phyloP scores from a whole-genome alignment of 441 rosid species.

The Capsella rubella region DNA sequence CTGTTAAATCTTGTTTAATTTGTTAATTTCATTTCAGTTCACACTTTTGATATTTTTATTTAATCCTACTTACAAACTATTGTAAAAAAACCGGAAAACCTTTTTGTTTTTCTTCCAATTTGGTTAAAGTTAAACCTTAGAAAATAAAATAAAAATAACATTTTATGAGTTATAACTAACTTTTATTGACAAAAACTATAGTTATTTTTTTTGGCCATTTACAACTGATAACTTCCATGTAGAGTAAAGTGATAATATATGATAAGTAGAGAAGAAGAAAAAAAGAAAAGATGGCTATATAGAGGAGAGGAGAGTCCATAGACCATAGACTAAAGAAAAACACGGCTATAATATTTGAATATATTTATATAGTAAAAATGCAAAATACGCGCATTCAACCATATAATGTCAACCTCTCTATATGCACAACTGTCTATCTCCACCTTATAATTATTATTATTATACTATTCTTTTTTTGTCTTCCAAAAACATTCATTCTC shows the following conservation, averaged over 20 bases:
- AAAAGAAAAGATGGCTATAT: neutral
- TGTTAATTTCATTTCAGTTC: too few species aligned
- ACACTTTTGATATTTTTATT: too few species aligned
- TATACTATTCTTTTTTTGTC: neutral
- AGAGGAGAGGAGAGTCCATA: neutral
- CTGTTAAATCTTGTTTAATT: too few species aligned
- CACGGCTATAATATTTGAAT: conserved; percentile 33
- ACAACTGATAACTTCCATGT: conserved; percentile 21
- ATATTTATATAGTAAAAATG: neutral
- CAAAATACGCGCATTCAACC: conserved; percentile 46
- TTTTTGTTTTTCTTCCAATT: too few species aligned
- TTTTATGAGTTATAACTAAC: neutral
- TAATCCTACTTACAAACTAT: too few species aligned
- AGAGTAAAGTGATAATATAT: conserved; percentile 29
- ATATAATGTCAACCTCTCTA: conserved; percentile 43
- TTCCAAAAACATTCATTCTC: conserved; percentile 33
- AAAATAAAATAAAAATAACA: neutral
- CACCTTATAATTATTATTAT: conserved; percentile 14
- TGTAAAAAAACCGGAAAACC: too few species aligned
- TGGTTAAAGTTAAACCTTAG: conserved; percentile 32
- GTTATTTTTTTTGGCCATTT: conserved; percentile 10
- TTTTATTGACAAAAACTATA: conserved; percentile 3
- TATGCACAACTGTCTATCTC: conserved; percentile 48
- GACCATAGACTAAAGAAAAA: conserved; percentile 33
- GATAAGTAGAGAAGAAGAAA: neutral